Evolutionary conservation across 2,329 filamentous ascomycete genomes (phyloP), one percentile per base, ranked within the genome.

Genomic region (Aureobasidium vineae): DNA sequence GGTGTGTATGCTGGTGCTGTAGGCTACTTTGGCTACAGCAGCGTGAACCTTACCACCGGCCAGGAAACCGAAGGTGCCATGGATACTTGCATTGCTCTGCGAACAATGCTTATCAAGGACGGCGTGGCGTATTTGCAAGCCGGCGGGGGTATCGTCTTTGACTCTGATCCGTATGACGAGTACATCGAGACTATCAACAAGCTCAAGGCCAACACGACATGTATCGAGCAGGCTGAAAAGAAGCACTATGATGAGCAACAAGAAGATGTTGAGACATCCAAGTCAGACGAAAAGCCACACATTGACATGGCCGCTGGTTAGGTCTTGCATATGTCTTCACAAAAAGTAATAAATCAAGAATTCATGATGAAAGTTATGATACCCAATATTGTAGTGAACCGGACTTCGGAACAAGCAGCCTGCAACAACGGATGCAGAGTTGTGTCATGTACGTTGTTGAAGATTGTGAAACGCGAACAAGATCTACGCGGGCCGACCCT

Each of bases 141-240:
- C 45, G 87, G 90, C 16, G 93, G 93, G 41, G 93, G 93, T 36
- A 97, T 97, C 73, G 93, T 97, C 50, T 97, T 94, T 74, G 95
- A 98, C 78, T 96, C 91, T 47, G 93, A 96, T 75, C 90, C 85
- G 40, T 89, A 90, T 73, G 91, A 97, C 70, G 95, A 98, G 78
- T 97, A 93, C 83, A 86, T 94, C 78, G 92, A 98, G 85, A 97
- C 96, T 70, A 91, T 95, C 81, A 98, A 99, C 82, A 99, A 99
- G 84, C 82, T 97, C 56, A 88, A 90, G 31, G 91, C 92, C 52
- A 96, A 96, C 77, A 92, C 96, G 82, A 86, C 90, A 71, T 95
- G 91, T 78, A 93, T 98, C 76, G 89, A 88, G 67, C 86, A 88
- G 61, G 94, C 93, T 1, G 94, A 97, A 80, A 84, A 89, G 76